These are phyloP conservation scores for Desmodesmus armatus DNA, from an alignment of 139 green algal genomes.

Conservation along the genomic window DNA sequence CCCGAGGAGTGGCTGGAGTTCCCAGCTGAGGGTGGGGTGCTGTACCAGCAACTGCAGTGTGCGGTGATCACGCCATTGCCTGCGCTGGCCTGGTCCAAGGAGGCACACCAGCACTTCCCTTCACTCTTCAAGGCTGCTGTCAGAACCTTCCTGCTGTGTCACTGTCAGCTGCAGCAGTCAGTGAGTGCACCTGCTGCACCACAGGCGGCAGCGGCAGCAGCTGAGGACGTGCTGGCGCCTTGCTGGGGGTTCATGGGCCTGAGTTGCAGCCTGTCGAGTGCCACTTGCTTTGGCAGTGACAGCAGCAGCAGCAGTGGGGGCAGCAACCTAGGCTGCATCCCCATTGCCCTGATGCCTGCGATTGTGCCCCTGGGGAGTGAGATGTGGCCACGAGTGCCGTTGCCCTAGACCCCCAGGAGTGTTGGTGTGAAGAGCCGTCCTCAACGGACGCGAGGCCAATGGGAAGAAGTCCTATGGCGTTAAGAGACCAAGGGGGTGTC, in stretches of 20 bases:
- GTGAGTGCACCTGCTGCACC: too few species aligned
- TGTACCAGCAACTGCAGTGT: not conserved
- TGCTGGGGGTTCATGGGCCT: not conserved
- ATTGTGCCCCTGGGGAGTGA: not conserved
- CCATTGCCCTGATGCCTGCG: not conserved
- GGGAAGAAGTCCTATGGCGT: not conserved
- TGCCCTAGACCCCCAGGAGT: too few species aligned
- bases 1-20: not conserved
- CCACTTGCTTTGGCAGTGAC: not conserved
- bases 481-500: not conserved
- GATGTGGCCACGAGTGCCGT: too few species aligned
- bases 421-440: not conserved
- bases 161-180: slow-evolving; percentile 18
- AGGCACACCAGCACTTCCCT: slow-evolving; percentile 4
- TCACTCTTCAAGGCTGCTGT: not conserved
- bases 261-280: not conserved
- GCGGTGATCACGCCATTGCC: not conserved
- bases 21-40: not conserved
- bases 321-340: not conserved
- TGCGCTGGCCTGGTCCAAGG: slow-evolving; percentile 13
- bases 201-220: not conserved
- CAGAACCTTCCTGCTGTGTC: slow-evolving; percentile 9
- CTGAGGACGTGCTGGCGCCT: not conserved
- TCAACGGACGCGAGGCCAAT: not conserved
- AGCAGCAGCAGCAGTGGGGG: not conserved